Evolutionary conservation across 2,329 filamentous ascomycete genomes (phyloP).

Genomic region (Cladosporium halotolerans): DNA sequence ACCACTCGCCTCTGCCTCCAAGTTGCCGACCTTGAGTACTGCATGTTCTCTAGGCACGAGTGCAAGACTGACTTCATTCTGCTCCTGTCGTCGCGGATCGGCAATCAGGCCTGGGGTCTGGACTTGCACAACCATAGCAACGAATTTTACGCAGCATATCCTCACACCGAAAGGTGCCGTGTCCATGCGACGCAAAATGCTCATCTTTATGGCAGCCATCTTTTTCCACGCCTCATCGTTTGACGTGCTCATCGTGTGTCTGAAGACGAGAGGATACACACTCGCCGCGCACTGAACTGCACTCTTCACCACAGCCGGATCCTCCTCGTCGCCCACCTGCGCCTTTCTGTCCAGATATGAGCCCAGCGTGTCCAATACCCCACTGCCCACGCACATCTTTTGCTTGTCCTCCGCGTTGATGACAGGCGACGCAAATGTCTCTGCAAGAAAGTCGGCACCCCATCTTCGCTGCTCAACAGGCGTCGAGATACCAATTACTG

Average conservation of each 20-base stretch:
- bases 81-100: conserved; percentile 75
- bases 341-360: conserved; percentile 43
- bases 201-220: conserved; percentile 82
- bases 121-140: conserved; percentile 83
- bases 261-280: conserved; percentile 85
- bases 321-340: conserved; percentile 55
- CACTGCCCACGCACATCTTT: conserved; percentile 48
- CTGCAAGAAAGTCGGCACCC: conserved; percentile 92
- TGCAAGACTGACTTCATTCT: conserved; percentile 77
- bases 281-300: conserved; percentile 84
- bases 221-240: conserved; percentile 83
- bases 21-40: conserved; percentile 67
- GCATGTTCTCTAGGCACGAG: conserved; percentile 80
- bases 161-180: conserved; percentile 66
- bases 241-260: conserved; percentile 85
- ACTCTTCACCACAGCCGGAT: conserved; percentile 74
- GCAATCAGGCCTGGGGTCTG: conserved; percentile 78
- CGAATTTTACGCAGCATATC: conserved; percentile 96
- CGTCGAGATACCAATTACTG: conserved; percentile 72
- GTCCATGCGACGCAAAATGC: conserved; percentile 86
- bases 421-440: conserved; percentile 90
- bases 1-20: conserved; percentile 90
- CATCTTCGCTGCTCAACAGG: conserved; percentile 82
- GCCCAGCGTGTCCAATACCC: conserved; percentile 69
- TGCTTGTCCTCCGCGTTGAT: conserved; percentile 72